Percentiles rank a stretch among this genome's conserved stretches.
These are phyloP conservation scores for Fusarium compactum DNA, from an alignment of 2,329 filamentous ascomycete species.

Conservation along the genomic window DNA sequence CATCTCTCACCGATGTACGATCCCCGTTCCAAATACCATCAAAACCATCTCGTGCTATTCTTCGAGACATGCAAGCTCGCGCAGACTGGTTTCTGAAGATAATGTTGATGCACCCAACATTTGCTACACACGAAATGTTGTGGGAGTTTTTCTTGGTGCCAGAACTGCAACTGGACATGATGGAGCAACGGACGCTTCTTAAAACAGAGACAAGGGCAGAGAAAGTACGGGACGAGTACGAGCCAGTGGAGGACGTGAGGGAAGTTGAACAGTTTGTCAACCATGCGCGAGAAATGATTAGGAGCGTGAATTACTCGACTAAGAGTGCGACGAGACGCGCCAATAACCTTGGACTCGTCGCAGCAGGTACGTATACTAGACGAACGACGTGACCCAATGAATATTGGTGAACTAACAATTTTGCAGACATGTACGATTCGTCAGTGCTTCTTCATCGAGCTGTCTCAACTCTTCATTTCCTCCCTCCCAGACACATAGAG, in stretches of 20 bases:
- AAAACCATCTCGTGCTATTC: slow-evolving; percentile 85
- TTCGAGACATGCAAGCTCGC: slow-evolving; percentile 88
- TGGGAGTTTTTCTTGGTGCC: slow-evolving; percentile 99
- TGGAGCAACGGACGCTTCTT: slow-evolving; percentile 86
- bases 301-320: slow-evolving; percentile 84
- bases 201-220: slow-evolving; percentile 88
- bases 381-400: slow-evolving; percentile 9
- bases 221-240: slow-evolving; percentile 88
- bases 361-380: slow-evolving; percentile 62
- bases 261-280: slow-evolving; percentile 95
- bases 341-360: slow-evolving; percentile 76
- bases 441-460: slow-evolving; percentile 66
- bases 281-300: slow-evolving; percentile 89
- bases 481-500: slow-evolving; percentile 74
- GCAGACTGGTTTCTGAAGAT: slow-evolving; percentile 91
- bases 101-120: slow-evolving; percentile 88
- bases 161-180: slow-evolving; percentile 89
- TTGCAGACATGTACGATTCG: slow-evolving; percentile 76
- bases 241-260: slow-evolving; percentile 82
- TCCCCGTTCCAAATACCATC: slow-evolving; percentile 95
- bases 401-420: slow-evolving; percentile 46
- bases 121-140: slow-evolving; percentile 93
- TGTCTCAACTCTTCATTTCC: slow-evolving; percentile 69
- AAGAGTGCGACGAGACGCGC: slow-evolving; percentile 84
- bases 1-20: slow-evolving; percentile 79